phyloP scores from a whole-genome alignment of 2,329 filamentous ascomycete genomes.

The Trichoderma atrobrunneum region DNA sequence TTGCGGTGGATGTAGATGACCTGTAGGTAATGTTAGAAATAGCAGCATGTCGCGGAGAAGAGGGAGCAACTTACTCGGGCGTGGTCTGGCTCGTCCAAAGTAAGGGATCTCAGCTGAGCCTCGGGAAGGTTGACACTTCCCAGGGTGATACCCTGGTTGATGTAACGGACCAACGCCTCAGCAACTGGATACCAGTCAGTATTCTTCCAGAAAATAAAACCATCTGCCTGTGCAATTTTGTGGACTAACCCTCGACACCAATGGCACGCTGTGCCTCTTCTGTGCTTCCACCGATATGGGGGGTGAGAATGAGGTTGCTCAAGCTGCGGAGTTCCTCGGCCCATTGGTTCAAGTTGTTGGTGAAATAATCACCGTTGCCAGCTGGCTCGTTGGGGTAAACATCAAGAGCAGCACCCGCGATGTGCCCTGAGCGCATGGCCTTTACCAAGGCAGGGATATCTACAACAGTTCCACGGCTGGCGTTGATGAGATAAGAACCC shows the following conservation, averaged over 20 bases:
- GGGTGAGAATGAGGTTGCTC: constrained; percentile 91
- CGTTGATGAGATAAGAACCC: constrained; percentile 93
- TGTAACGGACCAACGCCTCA: constrained; percentile 85
- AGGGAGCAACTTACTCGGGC: constrained; percentile 60
- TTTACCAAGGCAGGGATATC: constrained; percentile 90
- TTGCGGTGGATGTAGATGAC: constrained; percentile 97
- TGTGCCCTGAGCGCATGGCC: constrained; percentile 78
- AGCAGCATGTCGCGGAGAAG: neutral
- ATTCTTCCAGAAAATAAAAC: neutral
- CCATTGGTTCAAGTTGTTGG: constrained; percentile 77
- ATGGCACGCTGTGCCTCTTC: constrained; percentile 97
- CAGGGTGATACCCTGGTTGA: constrained; percentile 89
- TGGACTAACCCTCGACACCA: constrained; percentile 68
- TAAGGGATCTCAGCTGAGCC: constrained; percentile 83
- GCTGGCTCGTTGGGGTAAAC: constrained; percentile 93
- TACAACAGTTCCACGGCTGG: constrained; percentile 87
- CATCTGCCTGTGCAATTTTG: neutral
- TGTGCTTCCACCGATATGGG: constrained; percentile 95
- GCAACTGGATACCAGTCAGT: constrained; percentile 53
- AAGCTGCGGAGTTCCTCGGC: constrained; percentile 78
- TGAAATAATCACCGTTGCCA: constrained; percentile 95
- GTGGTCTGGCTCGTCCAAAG: constrained; percentile 83
- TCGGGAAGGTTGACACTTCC: constrained; percentile 98
- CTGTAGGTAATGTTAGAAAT: constrained; percentile 34
- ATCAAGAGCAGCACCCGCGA: constrained; percentile 92